phyloP scores from a whole-genome alignment of 768 basidiomycete genomes.

The Collybia sordida region DNA sequence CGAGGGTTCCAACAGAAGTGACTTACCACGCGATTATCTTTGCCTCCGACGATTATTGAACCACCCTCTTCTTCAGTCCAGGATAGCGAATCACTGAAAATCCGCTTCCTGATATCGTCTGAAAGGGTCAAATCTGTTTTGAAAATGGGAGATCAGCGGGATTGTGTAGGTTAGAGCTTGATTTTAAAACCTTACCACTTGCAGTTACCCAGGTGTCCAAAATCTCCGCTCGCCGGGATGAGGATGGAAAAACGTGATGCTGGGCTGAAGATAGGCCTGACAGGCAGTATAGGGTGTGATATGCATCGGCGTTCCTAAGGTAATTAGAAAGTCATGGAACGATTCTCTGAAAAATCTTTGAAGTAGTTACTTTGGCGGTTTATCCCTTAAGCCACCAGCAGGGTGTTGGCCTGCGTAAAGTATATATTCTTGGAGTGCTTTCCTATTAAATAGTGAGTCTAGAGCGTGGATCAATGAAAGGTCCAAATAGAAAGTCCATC shows the following conservation, averaged over 20 bases:
- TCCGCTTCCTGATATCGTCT: conserved; percentile 22
- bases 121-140: not conserved
- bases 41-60: conserved; percentile 54
- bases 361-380: conserved; percentile 82
- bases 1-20: not conserved
- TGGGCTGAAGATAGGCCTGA: conserved; percentile 89
- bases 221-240: conserved; percentile 31
- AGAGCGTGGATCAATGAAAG: conserved; percentile 1
- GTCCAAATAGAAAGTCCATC: not conserved
- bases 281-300: conserved; percentile 93
- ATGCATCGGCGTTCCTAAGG: conserved; percentile 80
- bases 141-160: not conserved
- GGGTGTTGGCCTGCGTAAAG: conserved; percentile 84
- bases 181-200: conserved; percentile 2
- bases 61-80: conserved; percentile 72
- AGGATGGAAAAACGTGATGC: conserved; percentile 63
- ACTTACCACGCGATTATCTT: conserved; percentile 64
- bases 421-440: conserved; percentile 85
- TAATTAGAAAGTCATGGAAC: not conserved
- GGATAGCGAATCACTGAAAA: conserved; percentile 55
- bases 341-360: not conserved
- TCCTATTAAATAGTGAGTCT: conserved; percentile 56
- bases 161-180: not conserved
- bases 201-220: conserved; percentile 34
- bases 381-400: conserved; percentile 88